These are phyloP conservation scores for Piromyces sp. DNA, from an alignment of 192 early-diverging fungal genomes.

Conservation along the genomic window DNA sequence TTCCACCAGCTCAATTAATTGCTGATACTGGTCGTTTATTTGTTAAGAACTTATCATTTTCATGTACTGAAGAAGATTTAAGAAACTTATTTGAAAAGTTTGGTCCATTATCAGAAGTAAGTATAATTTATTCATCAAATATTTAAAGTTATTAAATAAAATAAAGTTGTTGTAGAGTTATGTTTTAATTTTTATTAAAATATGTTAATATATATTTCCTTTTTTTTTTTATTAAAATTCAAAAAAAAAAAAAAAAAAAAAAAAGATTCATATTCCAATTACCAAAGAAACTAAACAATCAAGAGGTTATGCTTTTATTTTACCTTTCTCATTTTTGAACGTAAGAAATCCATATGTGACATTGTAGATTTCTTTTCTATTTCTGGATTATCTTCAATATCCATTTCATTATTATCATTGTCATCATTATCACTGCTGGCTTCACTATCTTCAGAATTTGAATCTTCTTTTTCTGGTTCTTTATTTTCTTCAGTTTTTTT, in stretches of 20 bases:
- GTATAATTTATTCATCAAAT: too few relatives aligned
- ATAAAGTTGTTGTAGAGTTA: too few relatives aligned
- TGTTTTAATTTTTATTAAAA: too few relatives aligned
- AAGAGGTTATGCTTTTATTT: conserved; percentile 81
- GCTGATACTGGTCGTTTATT: conserved; percentile 87
- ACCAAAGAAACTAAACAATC: conserved; percentile 78
- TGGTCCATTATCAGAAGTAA: conserved; percentile 76
- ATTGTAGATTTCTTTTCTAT: conserved; percentile 17
- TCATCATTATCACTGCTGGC: conserved; percentile 8
- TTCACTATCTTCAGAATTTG: background rate
- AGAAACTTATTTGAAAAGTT: conserved; percentile 62
- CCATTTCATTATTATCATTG: background rate
- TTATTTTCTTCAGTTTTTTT: conserved; percentile 17
- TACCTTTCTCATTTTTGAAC: conserved; percentile 19
- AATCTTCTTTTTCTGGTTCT: conserved; percentile 7
- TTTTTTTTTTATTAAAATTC: background rate
- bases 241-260: too few relatives aligned
- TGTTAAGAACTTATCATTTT: conserved; percentile 82
- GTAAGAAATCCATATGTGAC: conserved; percentile 33
- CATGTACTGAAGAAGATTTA: conserved; percentile 75
- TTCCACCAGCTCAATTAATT: conserved; percentile 44
- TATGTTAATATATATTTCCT: too few relatives aligned
- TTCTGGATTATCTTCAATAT: conserved; percentile 5
- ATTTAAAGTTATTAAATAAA: too few relatives aligned
- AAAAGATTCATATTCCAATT: conserved; percentile 78